Conservation (phyloP, 495 filamentous ascomycete species). For the Elaphomyces granulatus region DNA sequence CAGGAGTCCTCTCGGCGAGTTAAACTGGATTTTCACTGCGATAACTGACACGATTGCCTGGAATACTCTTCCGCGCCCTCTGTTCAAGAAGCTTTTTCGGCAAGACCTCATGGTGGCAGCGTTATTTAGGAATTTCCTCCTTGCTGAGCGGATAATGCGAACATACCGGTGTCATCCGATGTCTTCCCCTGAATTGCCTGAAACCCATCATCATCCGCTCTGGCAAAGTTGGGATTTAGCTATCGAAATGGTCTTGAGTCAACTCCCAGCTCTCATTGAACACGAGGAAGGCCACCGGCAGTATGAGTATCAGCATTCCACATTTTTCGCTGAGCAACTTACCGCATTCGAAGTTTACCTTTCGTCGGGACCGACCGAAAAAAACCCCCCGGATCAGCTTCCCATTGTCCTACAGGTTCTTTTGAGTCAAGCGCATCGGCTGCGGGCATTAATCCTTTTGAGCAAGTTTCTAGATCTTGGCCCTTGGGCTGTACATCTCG, state of each 20-base stretch:
- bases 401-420: slow-evolving; percentile 94
- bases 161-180: slow-evolving; percentile 89
- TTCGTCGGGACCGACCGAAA: slow-evolving; percentile 66
- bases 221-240: slow-evolving; percentile 98
- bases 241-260: slow-evolving; percentile 87
- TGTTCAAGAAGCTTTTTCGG: slow-evolving; percentile 93
- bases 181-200: slow-evolving; percentile 74
- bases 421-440: slow-evolving; percentile 83
- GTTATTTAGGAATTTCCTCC: slow-evolving; percentile 87
- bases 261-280: slow-evolving; percentile 69
- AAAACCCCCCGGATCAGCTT: slow-evolving; percentile 82
- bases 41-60: slow-evolving; percentile 99
- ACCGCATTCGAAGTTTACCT: slow-evolving; percentile 97
- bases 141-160: slow-evolving; percentile 89
- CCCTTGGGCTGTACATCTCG: slow-evolving; percentile 94
- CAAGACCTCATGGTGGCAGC: slow-evolving; percentile 99
- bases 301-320: slow-evolving; percentile 88
- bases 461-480: slow-evolving; percentile 91
- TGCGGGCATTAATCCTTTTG: slow-evolving; percentile 84
- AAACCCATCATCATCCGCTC: slow-evolving; percentile 81
- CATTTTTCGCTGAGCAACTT: slow-evolving; percentile 93
- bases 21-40: slow-evolving; percentile 99
- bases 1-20: slow-evolving; percentile 85
- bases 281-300: slow-evolving; percentile 55
- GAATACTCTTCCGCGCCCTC: slow-evolving; percentile 74